Base-by-base conservation (phyloP, 2,329 filamentous ascomycete species). In the Aspergillus cejpii region DNA sequence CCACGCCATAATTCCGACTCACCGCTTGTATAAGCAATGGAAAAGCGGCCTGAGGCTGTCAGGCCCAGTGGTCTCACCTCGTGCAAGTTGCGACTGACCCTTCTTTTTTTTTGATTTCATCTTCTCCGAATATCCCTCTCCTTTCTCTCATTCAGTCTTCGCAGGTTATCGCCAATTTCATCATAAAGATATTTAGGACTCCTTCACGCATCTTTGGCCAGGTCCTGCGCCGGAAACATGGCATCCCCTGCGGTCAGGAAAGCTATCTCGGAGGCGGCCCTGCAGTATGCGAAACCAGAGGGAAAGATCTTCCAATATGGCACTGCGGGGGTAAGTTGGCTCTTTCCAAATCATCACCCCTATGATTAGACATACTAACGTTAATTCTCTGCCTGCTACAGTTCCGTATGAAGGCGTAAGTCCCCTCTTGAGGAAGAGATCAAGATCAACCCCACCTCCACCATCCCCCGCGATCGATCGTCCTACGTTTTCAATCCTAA, bases 401-500 rank as follows among this genome's bases (percentile, higher is more conserved):
- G 79, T 85, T 85, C 64, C 80, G 81, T 47, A 84, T 83, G 72
- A 84, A 81, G 71, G 80, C 81, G 79, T 83, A 74, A 68, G 77
- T 65, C 45, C 38, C 50, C 48, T 55, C 54, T 38, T 39, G 39
- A 51, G 49, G 50, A 45, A 55, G 52, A 45, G 46, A 59, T 57
- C 52, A 57, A 44, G 46, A 59, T 58, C 52, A 57, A 47, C 55
- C 56, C 56, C 54, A 53, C 56, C 54, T 59, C 55, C 58, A 57
- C 52, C 51, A 40, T 55, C 53, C 57, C 58, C 60, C 60, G 55
- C 59, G 58, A 59, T 60, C 51, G 58, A 59, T 60, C 51, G 50
- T 49, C 54, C 44, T 47, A 50, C 52, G 58, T 60, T 61, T 64
- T 54, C 62, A 49, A 52, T 49, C 53, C 57, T 71, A 65, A 61